phyloP scores from a whole-genome alignment of 768 basidiomycete genomes.

The Neoboletus subvelutipes region DNA sequence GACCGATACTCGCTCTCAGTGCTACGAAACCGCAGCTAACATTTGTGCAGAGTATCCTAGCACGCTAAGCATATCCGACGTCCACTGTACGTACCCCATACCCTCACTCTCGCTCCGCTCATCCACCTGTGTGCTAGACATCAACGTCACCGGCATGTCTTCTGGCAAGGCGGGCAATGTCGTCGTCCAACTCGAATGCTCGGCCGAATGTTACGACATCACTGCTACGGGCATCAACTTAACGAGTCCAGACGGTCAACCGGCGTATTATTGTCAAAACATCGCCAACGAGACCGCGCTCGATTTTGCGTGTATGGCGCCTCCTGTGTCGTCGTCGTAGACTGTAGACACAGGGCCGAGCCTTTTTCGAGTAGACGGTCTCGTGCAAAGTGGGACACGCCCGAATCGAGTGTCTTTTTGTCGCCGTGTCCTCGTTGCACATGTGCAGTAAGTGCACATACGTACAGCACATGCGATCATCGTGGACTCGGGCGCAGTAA shows the following conservation, averaged over 20 bases:
- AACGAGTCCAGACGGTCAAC: slow-evolving; percentile 32
- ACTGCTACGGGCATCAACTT: slow-evolving; percentile 31
- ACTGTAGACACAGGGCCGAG: background rate
- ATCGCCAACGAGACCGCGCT: slow-evolving; percentile 32
- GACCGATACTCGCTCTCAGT: slow-evolving; percentile 23
- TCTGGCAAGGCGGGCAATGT: slow-evolving; percentile 39
- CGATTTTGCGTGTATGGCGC: slow-evolving; percentile 26
- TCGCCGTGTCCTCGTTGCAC: background rate
- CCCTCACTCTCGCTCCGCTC: background rate
- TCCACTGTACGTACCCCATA: slow-evolving; percentile 35
- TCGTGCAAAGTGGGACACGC: background rate
- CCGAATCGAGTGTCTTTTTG: background rate
- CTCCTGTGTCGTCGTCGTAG: slow-evolving; percentile 2
- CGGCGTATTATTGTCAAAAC: slow-evolving; percentile 38
- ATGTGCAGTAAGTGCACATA: background rate
- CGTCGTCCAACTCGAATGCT: slow-evolving; percentile 45
- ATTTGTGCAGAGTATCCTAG: slow-evolving; percentile 41
- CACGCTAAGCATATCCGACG: slow-evolving; percentile 39
- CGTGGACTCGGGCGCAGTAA: background rate
- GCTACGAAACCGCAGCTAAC: slow-evolving; percentile 35
- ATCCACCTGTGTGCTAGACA: slow-evolving; percentile 21
- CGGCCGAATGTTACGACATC: slow-evolving; percentile 37
- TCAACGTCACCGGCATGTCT: slow-evolving; percentile 43
- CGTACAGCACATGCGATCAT: background rate
- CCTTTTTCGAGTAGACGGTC: background rate